Evolutionary conservation across 2,329 filamentous ascomycete genomes (phyloP).

Genomic region (Penicillium sp.): DNA sequence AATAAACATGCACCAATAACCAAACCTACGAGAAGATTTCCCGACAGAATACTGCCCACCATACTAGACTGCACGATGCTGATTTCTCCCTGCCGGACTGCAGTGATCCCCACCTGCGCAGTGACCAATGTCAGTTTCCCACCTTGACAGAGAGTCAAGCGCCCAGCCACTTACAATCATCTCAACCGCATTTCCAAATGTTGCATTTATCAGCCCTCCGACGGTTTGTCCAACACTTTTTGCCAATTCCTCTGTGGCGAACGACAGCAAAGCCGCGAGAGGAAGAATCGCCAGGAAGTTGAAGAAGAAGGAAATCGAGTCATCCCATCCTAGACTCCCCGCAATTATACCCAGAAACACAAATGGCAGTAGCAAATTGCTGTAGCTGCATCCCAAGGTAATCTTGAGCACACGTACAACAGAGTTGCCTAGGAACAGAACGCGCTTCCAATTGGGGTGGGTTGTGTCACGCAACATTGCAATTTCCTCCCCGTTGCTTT

Average conservation of each 20-base stretch:
- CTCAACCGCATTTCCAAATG: conserved; percentile 59
- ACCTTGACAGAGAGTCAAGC: not conserved
- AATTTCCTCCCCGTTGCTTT: not conserved
- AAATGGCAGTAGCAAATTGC: conserved; percentile 72
- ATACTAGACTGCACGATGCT: conserved; percentile 83
- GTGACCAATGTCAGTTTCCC: not conserved
- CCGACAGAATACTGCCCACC: conserved; percentile 81
- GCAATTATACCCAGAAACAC: conserved; percentile 73
- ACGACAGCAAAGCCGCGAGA: conserved; percentile 54
- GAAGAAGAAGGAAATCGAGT: conserved; percentile 68
- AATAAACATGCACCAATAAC: not conserved
- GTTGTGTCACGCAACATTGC: not conserved
- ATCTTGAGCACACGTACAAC: conserved; percentile 1
- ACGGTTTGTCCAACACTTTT: conserved; percentile 55
- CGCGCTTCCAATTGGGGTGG: not conserved
- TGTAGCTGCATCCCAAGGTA: conserved; percentile 69
- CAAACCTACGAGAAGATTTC: conserved; percentile 60
- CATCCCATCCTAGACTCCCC: conserved; percentile 57
- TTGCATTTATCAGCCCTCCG: conserved; percentile 57
- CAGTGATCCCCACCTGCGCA: conserved; percentile 58
- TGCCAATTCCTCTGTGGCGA: conserved; percentile 57
- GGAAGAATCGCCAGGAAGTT: conserved; percentile 71
- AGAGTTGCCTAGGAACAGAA: conserved; percentile 49
- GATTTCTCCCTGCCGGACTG: conserved; percentile 66
- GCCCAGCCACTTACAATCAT: conserved; percentile 58